phyloP scores from a whole-genome alignment of 805 yeast genomes.

The Cyberlindnera bimundalis region DNA sequence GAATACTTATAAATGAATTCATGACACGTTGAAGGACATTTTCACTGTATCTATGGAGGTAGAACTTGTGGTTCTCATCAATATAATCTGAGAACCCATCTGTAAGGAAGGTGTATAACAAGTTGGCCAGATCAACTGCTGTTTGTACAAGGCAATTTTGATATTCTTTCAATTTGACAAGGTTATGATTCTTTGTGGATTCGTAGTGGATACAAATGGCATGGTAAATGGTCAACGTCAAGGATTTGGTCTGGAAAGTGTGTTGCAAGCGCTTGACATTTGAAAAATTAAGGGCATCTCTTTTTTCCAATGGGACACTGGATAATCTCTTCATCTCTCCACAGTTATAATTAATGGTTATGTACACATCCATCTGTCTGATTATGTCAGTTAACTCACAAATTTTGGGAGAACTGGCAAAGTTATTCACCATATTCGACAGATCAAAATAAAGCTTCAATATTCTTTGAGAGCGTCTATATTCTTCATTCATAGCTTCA shows the following conservation, averaged over 20 bases:
- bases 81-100: slow-evolving; percentile 15
- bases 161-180: slow-evolving; percentile 13
- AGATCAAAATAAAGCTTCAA: slow-evolving; percentile 17
- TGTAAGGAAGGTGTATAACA: slow-evolving; percentile 16
- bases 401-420: slow-evolving; percentile 17
- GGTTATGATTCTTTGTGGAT: slow-evolving; percentile 11
- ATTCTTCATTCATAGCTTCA: slow-evolving; percentile 14
- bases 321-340: slow-evolving; percentile 5
- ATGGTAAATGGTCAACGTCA: slow-evolving; percentile 21
- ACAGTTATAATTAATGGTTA: slow-evolving; percentile 17
- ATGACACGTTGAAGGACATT: slow-evolving; percentile 21
- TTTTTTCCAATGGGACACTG: slow-evolving; percentile 1
- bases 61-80: slow-evolving; percentile 16
- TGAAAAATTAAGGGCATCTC: slow-evolving; percentile 10
- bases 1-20: slow-evolving; percentile 13
- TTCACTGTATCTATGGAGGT: slow-evolving; percentile 19
- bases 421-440: slow-evolving; percentile 21
- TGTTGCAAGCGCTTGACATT: slow-evolving; percentile 18
- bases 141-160: slow-evolving; percentile 3
- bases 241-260: slow-evolving; percentile 18
- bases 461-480: slow-evolving; percentile 18
- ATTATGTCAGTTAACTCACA: slow-evolving; percentile 16
- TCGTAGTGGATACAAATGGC: slow-evolving; percentile 23
- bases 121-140: slow-evolving; percentile 17
- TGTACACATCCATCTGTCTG: slow-evolving; percentile 17